Evolutionary conservation across 108 stramenopile genomes (phyloP), one percentile per base, ranked within the genome.

Genomic region (Cyclostephanos tholiformis): DNA sequence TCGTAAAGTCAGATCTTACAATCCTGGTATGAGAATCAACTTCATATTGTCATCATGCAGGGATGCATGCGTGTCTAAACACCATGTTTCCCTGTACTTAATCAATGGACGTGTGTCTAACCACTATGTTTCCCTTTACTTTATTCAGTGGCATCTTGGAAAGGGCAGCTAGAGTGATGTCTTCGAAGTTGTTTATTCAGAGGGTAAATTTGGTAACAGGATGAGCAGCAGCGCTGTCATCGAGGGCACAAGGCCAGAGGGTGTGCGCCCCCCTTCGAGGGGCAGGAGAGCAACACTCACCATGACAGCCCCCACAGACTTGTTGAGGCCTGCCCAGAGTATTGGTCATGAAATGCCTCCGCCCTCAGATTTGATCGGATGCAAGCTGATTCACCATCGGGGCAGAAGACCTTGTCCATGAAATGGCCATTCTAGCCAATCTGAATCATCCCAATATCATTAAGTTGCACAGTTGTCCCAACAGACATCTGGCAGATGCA

Each of bases 401-500:
- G 1, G 65, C 60, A 14, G 74, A 75, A 60, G 75, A 76, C 63
- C 27, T 76, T 6, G 13, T 55, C 22, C 68, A 70, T 41, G 67
- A 76, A 64, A n/a, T n/a, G n/a, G n/a, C n/a, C 57, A 63, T 76
- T 16, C 44, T 76, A 16, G 60, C 75, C 13, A 44, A 25, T 41
- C 52, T 76, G 6, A 62, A 76, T 17, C 75, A 76, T 25, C 69
- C 69, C 5, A 68, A 76, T 26, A 76, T 76, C 35, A 53, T 76
- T 14, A 63, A 69, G 41, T 38, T 76, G n/a, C 50, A 76, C 41
- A 68, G 68, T 11, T 39, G 65, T 12, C 17, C 71, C 7, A 61
- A 36, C 2, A 32, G 71, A 3, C 52, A 17, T 11, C n/a, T 36
- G 12, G 50, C 49, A 1, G 41, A 59, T 2, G 43, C 69, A 11